Conservation (phyloP, 2,329 filamentous ascomycete species). For the Phyllosticta paracitricarpa region DNA sequence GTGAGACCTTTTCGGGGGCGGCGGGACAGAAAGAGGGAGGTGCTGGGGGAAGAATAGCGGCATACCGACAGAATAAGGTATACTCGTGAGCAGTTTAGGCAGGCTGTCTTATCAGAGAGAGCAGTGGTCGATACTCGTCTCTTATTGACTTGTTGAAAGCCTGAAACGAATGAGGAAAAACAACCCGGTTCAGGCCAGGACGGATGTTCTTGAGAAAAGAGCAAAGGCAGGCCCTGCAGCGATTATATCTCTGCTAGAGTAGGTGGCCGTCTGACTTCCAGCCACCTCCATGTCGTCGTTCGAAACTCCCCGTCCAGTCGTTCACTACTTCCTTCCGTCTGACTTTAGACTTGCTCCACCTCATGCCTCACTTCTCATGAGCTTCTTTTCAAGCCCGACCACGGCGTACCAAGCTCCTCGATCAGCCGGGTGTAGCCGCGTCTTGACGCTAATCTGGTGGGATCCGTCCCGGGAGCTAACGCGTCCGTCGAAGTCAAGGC, state of each 20-base stretch:
- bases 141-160: neutral
- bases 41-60: neutral
- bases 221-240: neutral
- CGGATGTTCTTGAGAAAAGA: neutral
- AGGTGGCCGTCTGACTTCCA: neutral
- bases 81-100: neutral
- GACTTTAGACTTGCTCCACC: neutral
- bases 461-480: neutral
- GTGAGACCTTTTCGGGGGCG: neutral
- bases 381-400: neutral
- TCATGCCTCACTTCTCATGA: neutral
- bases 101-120: neutral
- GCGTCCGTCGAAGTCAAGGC: neutral
- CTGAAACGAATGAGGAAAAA: neutral
- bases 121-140: neutral
- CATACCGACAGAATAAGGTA: neutral
- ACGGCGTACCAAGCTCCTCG: neutral
- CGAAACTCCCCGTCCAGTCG: neutral
- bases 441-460: neutral
- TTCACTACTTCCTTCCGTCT: neutral
- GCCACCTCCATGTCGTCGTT: neutral
- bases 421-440: neutral
- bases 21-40: neutral
- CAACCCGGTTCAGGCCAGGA: neutral
- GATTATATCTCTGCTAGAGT: neutral